Evolutionary conservation across 192 early-diverging fungal genomes (phyloP), one percentile per base, ranked within the genome.

Genomic region (Backusella psychrophila): DNA sequence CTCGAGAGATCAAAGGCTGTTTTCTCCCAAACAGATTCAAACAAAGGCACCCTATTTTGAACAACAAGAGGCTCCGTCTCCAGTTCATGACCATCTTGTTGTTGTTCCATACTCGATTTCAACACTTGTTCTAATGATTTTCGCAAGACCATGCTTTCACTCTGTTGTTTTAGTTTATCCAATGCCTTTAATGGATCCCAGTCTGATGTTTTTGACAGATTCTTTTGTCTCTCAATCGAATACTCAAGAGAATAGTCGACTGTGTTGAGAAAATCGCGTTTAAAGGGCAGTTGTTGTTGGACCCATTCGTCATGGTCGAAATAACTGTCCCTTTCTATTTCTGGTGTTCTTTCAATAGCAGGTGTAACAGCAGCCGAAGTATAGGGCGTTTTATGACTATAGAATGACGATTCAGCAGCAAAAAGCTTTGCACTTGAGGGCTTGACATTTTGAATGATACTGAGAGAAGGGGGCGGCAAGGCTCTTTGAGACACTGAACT

Each of bases 291-390:
- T 33, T 17, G 11, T 4, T 3, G 3, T 7, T 33, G 7, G 17
- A 36, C 6, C 26, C 44, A 67, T 9, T 75, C 41, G 21, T 66
- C 31, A 23, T 39, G 11, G 31, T 72, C 23, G 9, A 46, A 21
- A 52, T 33, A 46, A 4, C 15, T 31, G 12, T 49, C 14, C 3
- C 21, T 44, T 72, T 72, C 41, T 17, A 72, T 72, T 46, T 46
- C 39, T 3, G 44, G 44, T 1, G 70, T 23, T 42, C 36, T 44
- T 34, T 21, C 41, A 31, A 12, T 19, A 2, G 63, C 74, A 66
- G 74, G 74, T 33, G 74, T 75, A 17, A 65, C 74, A 49, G 74
- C 74, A 8, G 74, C 74, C 2, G 74, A 75, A 9, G 74, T 75
- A 49, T 75, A 75, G 7, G 74, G 74, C 9, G 74, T 75, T 34